Evolutionary conservation across 225 moss, liverwort and hornwort genomes (phyloP), one percentile per base, ranked within the genome.

Genomic region (Physcomitrium patens): DNA sequence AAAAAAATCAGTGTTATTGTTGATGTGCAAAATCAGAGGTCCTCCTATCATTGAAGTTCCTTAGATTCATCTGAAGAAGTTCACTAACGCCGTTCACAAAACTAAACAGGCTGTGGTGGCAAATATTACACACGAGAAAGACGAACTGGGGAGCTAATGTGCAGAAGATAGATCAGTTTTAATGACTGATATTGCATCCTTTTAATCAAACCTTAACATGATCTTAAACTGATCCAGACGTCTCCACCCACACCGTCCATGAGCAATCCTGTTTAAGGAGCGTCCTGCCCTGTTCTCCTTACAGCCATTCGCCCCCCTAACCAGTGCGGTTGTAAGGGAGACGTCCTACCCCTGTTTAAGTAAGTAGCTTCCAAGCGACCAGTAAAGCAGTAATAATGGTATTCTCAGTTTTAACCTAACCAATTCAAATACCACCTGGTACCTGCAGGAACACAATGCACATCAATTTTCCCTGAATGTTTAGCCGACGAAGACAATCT

Each of bases 201-300:
- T 74, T 74, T 65, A 47, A 74, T 66, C 74, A 26, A 70, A 70
- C 70, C 74, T 46, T 74, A 24, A 18, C 41, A 77, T 47, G 26
- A 42, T 24, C 61, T 49, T 55, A 69, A 69, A 74, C 44, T 65
- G 69, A 47, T 60, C 74, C 66, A 60, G 54, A 65, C 65, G 9
- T 60, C 59, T 22, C 59, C 59, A 74, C 22, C 15, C 67, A 58
- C 23, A 23, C 43, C 59, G 60, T 53, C 50, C 41, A 56, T 27
- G 62, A 55, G 19, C 77, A 74, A 59, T 51, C 57, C 65, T 77
- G 24, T 19, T 28, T 76, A 46, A 65, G 52, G 66, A 60, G 37
- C 47, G 24, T 15, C 50, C 20, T 65, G 44, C 58, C 50, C 57
- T 57, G 52, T 60, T 46, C 70, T 73, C 69, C 49, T 68, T 23